Base-by-base conservation (phyloP, 768 basidiomycete genomes). In the Lenzites betulinus region DNA sequence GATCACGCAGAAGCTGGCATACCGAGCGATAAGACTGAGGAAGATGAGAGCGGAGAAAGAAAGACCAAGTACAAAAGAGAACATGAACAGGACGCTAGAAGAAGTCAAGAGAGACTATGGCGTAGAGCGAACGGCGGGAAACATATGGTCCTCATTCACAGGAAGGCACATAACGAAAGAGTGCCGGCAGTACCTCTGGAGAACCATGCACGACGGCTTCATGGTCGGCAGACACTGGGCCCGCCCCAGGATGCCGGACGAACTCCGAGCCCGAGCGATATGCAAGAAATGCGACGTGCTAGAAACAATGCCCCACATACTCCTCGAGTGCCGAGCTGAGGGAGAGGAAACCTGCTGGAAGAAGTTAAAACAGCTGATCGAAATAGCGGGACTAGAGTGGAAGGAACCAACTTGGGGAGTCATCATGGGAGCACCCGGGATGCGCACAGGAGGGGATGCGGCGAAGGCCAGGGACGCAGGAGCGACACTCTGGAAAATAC, bases 281-380 rank as follows among this genome's bases (percentile, higher is more conserved):
- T 61, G 60, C 22, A 20, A 23, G 11, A 23, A 26, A 15, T 61
- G 60, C 30, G 20, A 8, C 5, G 25, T 35, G 16, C 1, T 3
- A 3, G 60, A 61, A 22, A 18, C 48, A 0, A 50, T 61, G 54
- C 11, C 33, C 1, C 60, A 61, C 23, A 61, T 61, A 2, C 38
- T 61, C 2, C 38, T 53, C 38, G 1, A 18, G 7, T 61, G 60
- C 20, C n/a, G n/a, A n/a, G n/a, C n/a, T n/a, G n/a, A n/a, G n/a
- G n/a, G n/a, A n/a, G n/a, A n/a, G n/a, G n/a, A 20, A 44, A 0
- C 48, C 53, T 7, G 15, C 1, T 6, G 60, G 54, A 18, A 38
- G 47, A 1, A 28, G 18, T 16, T 1, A 12, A 9, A 13, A 51
- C 1, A 25, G 1, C 23, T 48, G 12, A 18, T 43, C 7, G 8